Conservation (phyloP, 2,329 filamentous ascomycete genomes). For the Parastagonospora nodorum region DNA sequence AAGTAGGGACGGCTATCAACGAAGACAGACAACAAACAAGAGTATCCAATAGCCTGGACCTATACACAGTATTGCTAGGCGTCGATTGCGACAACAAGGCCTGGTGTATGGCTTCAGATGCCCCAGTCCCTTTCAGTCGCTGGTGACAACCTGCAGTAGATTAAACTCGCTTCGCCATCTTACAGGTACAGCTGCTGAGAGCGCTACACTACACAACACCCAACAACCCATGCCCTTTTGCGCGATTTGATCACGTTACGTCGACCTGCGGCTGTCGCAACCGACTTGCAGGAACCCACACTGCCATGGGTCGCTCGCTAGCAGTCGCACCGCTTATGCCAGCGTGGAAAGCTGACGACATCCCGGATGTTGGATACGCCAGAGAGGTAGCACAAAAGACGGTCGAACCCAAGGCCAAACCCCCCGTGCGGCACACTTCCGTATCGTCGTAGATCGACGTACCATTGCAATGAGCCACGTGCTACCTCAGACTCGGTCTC, state of each 20-base stretch:
- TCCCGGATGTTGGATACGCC: constrained; percentile 84
- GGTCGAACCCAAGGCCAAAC: constrained; percentile 88
- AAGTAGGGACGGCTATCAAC: too few relatives aligned
- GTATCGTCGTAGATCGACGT: constrained; percentile 84
- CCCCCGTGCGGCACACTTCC: constrained; percentile 91
- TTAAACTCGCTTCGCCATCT: constrained; percentile 12
- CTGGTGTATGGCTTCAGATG: too few relatives aligned
- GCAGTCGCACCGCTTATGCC: constrained; percentile 61
- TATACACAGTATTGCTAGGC: too few relatives aligned
- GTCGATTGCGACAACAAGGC: too few relatives aligned
- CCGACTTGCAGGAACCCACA: background rate
- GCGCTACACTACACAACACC: constrained; percentile 5
- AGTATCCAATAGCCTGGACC: too few relatives aligned
- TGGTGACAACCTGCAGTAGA: background rate
- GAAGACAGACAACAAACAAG: too few relatives aligned
- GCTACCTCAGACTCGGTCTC: constrained; percentile 18
- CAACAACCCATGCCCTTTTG: constrained; percentile 7
- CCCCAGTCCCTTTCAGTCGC: background rate
- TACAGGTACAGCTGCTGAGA: constrained; percentile 23
- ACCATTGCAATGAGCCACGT: constrained; percentile 70
- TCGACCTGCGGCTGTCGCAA: background rate
- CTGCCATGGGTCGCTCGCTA: constrained; percentile 26
- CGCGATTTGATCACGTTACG: constrained; percentile 9
- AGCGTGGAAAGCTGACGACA: constrained; percentile 83
- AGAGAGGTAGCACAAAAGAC: constrained; percentile 80